Evolutionary conservation across 2,329 filamentous ascomycete species (phyloP), one percentile per base, ranked within the genome.

Genomic region (Pseudopithomyces maydicus): DNA sequence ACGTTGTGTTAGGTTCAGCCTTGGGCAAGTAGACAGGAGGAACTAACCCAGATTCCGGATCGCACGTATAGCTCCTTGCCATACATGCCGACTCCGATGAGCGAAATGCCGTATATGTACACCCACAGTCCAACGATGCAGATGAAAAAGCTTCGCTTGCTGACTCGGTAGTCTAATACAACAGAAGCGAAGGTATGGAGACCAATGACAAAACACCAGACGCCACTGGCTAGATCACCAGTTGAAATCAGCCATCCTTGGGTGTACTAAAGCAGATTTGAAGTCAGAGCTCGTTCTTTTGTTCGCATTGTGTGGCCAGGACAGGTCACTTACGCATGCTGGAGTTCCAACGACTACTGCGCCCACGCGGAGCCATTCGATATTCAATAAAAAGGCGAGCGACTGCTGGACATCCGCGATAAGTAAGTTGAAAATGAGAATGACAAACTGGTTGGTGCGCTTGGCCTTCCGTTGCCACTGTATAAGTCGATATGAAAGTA

Each of bases 171-270:
- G 10, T 82, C 79, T 36, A 79, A 79, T 1, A 90, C 83, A 1
- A 90, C 83, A 0, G 82, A 84, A 6, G 86, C 77, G 62, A 88
- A 90, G 0, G 88, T 90, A 67, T 90, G 88, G 0, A 87, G 57
- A 5, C 87, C 88, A 62, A 91, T 89, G 1, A 80, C 77, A 2
- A 85, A 82, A 61, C 90, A 88, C 70, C 89, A 91, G 52, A 88
- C 82, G 58, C 86, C 88, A 22, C 85, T 87, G 0, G 86, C 81
- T 52, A 91, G 67, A 67, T 90, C 87, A 29, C 88, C 89, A 0
- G 83, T 84, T 4, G 86, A 88, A 2, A 90, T 78, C 46, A 90
- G 85, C 78, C 88, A 87, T n/a, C 87, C 88, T 71, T 91, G 88
- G 0, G 82, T 82, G 64, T 42, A 51, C 48, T 51, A 8, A 29